These are phyloP conservation scores for Glonium stellatum DNA, from an alignment of 495 filamentous ascomycete species.

Conservation along the genomic window DNA sequence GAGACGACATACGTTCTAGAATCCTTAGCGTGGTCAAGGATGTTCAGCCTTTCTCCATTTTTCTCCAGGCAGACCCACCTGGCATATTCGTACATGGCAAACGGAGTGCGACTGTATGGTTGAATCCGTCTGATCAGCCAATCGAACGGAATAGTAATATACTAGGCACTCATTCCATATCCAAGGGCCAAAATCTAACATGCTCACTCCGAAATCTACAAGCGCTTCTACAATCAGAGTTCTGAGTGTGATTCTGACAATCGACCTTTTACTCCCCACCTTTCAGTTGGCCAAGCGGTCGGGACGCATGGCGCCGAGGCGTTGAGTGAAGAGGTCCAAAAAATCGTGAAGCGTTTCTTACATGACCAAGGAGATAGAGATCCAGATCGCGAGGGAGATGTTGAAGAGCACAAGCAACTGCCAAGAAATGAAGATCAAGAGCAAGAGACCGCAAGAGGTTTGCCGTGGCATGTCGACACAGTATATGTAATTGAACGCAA, in stretches of 20 bases:
- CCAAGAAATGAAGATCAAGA: background rate
- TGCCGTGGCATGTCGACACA: slow-evolving; percentile 19
- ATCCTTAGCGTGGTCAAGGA: background rate
- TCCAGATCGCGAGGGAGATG: background rate
- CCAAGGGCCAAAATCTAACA: background rate
- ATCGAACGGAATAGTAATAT: background rate
- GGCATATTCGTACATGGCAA: slow-evolving; percentile 2
- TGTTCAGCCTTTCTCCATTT: slow-evolving; percentile 6
- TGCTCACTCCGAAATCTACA: slow-evolving; percentile 3
- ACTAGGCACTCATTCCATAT: background rate
- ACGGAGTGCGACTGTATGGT: slow-evolving; percentile 9
- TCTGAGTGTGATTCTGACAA: slow-evolving; percentile 15
- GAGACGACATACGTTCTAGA: too few relatives aligned
- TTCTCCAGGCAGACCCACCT: background rate
- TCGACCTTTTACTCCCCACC: slow-evolving; percentile 14
- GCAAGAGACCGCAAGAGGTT: background rate
- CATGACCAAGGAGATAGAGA: background rate
- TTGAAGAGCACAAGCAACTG: background rate
- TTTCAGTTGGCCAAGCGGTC: slow-evolving; percentile 15
- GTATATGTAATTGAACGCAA: slow-evolving; percentile 16
- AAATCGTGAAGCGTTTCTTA: background rate
- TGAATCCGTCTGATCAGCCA: background rate
- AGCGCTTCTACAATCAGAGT: slow-evolving; percentile 12
- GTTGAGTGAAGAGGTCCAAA: slow-evolving; percentile 3
- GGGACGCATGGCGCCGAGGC: background rate